Evolutionary conservation across 441 rosid species (phyloP).

Genomic region (Gossypium gossypioides): DNA sequence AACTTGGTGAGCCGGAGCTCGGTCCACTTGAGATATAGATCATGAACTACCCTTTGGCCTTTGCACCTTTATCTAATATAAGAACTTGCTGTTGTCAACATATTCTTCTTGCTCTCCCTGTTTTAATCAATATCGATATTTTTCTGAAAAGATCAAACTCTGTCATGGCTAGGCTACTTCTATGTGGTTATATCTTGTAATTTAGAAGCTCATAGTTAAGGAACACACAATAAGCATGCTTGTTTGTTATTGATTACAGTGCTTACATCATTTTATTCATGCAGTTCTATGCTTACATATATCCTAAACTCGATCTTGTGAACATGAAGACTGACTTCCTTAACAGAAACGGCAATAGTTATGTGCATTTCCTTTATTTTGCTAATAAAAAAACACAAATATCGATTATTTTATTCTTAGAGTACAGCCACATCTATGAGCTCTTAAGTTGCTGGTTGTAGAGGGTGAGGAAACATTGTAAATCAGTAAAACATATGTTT

Average conservation of each 20-base stretch:
- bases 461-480: not conserved
- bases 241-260: slow-evolving; percentile 8
- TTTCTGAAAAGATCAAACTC: not conserved
- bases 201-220: not conserved
- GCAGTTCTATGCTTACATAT: slow-evolving; percentile 73
- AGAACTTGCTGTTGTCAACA: not conserved
- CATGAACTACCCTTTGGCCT: not conserved
- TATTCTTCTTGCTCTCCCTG: not conserved
- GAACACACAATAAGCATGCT: not conserved
- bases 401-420: not conserved
- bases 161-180: not conserved
- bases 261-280: slow-evolving; percentile 15
- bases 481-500: not conserved
- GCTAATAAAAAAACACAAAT: not conserved
- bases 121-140: not conserved
- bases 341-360: slow-evolving; percentile 67
- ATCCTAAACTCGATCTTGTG: slow-evolving; percentile 68
- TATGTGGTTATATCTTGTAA: not conserved
- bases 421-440: not conserved
- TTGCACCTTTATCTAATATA: not conserved
- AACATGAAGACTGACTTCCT: slow-evolving; percentile 89
- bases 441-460: not conserved
- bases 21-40: slow-evolving; percentile 64
- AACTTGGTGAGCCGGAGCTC: slow-evolving; percentile 73
- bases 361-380: not conserved